Percentiles rank a stretch among this genome's conserved stretches.
Conservation (phyloP, 163 green algal genomes). For the Chloromonas sp. region DNA sequence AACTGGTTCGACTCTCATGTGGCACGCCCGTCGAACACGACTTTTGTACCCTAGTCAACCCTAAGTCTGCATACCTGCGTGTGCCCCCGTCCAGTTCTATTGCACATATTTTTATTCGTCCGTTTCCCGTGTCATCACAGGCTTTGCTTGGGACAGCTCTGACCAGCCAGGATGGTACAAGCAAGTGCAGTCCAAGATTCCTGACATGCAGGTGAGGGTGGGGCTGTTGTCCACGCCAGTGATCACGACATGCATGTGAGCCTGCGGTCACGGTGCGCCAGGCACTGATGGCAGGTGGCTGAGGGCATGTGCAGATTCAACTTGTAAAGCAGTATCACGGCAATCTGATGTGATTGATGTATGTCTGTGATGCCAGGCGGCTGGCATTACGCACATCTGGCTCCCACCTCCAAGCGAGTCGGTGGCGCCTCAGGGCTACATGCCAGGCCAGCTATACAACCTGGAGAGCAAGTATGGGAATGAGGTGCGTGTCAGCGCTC, state of each 20-base stretch:
- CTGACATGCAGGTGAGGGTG: conserved; percentile 36
- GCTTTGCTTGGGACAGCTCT: conserved; percentile 42
- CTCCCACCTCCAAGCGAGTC: conserved; percentile 75
- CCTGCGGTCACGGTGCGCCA: not conserved
- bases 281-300: not conserved
- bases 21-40: too few species aligned
- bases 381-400: conserved; percentile 72
- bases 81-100: too few species aligned
- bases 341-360: not conserved
- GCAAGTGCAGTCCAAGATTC: conserved; percentile 16
- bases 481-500: conserved; percentile 3
- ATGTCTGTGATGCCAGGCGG: conserved; percentile 14
- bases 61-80: too few species aligned
- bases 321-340: not conserved
- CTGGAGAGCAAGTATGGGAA: conserved; percentile 75
- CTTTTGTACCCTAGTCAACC: too few species aligned
- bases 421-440: conserved; percentile 69
- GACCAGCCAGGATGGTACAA: conserved; percentile 36
- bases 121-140: conserved; percentile 6
- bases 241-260: not conserved
- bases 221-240: not conserved
- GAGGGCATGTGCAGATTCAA: not conserved
- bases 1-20: too few species aligned
- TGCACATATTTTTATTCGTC: too few species aligned
- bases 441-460: conserved; percentile 85